These are phyloP conservation scores for Ceratobasidium sp. DNA, from an alignment of 1,284 basidiomycete genomes.

Conservation along the genomic window DNA sequence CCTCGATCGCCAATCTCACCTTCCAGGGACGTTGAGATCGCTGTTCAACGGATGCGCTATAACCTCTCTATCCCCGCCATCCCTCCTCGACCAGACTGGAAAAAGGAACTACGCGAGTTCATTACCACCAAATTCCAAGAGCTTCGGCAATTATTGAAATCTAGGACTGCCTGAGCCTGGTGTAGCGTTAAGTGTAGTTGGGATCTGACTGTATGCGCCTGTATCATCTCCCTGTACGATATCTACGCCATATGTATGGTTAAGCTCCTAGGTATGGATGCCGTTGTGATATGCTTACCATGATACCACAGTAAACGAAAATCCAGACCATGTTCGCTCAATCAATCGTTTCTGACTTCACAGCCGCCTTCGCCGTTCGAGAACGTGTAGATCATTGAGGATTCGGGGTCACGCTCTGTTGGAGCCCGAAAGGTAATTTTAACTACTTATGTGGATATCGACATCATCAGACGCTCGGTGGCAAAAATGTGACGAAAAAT, in stretches of 20 bases:
- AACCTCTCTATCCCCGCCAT: slow-evolving; percentile 5
- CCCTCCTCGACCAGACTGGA: slow-evolving; percentile 37
- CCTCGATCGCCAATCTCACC: slow-evolving; percentile 21
- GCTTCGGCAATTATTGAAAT: not conserved
- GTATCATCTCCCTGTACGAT: too few relatives aligned
- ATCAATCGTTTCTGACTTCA: not conserved
- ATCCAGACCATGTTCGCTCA: not conserved
- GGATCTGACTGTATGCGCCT: not conserved
- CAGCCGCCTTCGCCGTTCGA: not conserved
- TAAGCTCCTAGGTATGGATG: not conserved
- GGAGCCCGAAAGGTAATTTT: too few relatives aligned
- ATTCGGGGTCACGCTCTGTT: too few relatives aligned
- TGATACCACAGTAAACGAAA: not conserved
- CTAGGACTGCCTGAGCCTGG: not conserved
- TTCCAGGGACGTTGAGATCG: not conserved
- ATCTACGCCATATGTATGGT: too few relatives aligned
- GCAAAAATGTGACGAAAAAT: too few relatives aligned
- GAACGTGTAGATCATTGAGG: too few relatives aligned
- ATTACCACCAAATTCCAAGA: not conserved
- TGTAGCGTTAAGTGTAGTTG: not conserved
- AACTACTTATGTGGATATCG: too few relatives aligned
- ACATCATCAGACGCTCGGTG: too few relatives aligned
- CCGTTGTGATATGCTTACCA: not conserved
- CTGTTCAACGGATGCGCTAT: slow-evolving; percentile 5
- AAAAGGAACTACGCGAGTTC: not conserved